Percentiles rank a stretch among this genome's conserved stretches.
Evolutionary conservation across 1,284 basidiomycete species (phyloP).

Genomic region (Microbotryum saponariae): DNA sequence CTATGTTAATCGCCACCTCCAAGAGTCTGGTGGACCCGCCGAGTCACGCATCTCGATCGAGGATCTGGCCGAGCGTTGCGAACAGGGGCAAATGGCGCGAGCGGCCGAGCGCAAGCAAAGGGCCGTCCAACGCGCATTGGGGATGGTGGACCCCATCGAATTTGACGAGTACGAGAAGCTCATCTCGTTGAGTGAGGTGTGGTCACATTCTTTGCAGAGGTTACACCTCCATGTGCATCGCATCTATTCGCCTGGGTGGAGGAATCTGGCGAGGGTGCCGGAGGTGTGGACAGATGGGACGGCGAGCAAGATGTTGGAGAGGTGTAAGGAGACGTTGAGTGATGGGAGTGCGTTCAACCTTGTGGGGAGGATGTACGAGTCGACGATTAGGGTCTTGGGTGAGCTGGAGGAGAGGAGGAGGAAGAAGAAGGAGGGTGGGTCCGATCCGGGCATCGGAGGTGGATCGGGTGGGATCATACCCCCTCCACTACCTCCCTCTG

Average conservation of each 20-base stretch:
- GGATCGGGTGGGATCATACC: too few relatives aligned
- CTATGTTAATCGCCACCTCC: constrained; percentile 17
- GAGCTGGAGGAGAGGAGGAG: constrained; percentile 17
- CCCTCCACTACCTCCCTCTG: too few relatives aligned
- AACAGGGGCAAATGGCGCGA: background rate
- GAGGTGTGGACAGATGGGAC: constrained; percentile 28
- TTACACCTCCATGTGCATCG: constrained; percentile 27
- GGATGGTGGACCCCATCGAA: background rate
- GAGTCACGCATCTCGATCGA: background rate
- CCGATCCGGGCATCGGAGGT: too few relatives aligned
- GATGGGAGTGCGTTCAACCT: constrained; percentile 29
- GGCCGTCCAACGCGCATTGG: background rate
- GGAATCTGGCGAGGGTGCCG: constrained; percentile 22
- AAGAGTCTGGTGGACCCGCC: constrained; percentile 19
- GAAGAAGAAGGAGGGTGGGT: constrained; percentile 1
- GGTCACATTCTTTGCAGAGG: constrained; percentile 20
- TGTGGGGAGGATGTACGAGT: constrained; percentile 10
- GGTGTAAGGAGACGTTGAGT: constrained; percentile 9
- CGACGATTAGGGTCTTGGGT: constrained; percentile 5
- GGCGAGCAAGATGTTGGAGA: constrained; percentile 14
- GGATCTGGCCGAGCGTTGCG: constrained; percentile 11
- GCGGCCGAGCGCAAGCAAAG: background rate
- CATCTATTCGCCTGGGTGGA: constrained; percentile 25
- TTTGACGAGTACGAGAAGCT: constrained; percentile 18
- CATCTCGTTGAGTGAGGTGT: constrained; percentile 18